Conservation (phyloP, 2,329 filamentous ascomycete species). For the Simplicillium sp. region DNA sequence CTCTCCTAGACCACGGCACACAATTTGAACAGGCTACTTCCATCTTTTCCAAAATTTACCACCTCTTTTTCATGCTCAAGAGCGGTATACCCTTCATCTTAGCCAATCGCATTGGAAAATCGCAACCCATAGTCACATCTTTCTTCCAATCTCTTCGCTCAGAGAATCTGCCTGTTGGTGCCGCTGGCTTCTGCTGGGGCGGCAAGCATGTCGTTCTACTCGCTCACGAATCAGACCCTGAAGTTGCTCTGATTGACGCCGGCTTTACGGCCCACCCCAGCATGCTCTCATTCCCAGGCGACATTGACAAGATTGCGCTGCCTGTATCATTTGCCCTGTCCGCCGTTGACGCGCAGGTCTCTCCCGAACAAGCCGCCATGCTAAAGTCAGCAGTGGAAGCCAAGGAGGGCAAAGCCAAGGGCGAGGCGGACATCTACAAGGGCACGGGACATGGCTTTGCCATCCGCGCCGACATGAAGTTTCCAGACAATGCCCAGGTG, state of each 20-base stretch:
- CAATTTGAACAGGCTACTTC: slow-evolving; percentile 11
- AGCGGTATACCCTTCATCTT: slow-evolving; percentile 21
- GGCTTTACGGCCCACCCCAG: slow-evolving; percentile 45
- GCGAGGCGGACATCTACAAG: slow-evolving; percentile 27
- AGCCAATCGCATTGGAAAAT: slow-evolving; percentile 18
- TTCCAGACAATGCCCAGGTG: slow-evolving; percentile 14
- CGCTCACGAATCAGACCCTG: slow-evolving; percentile 22
- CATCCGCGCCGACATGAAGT: slow-evolving; percentile 20
- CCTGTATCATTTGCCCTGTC: slow-evolving; percentile 38
- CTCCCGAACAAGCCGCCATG: slow-evolving; percentile 17
- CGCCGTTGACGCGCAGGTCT: slow-evolving; percentile 31
- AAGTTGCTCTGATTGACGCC: slow-evolving; percentile 35
- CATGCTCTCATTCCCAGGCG: slow-evolving; percentile 32
- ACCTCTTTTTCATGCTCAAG: slow-evolving; percentile 13
- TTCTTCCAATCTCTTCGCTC: slow-evolving; percentile 26
- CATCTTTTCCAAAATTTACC: slow-evolving; percentile 18
- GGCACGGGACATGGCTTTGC: slow-evolving; percentile 31
- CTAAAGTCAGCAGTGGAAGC: slow-evolving; percentile 24
- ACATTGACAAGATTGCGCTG: slow-evolving; percentile 31
- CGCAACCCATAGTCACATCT: slow-evolving; percentile 21
- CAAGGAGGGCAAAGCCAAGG: slow-evolving; percentile 19
- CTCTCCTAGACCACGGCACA: slow-evolving; percentile 18
- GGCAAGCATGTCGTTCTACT: slow-evolving; percentile 45
- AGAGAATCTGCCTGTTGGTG: slow-evolving; percentile 31
- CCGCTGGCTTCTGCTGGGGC: slow-evolving; percentile 56